phyloP scores from a whole-genome alignment of 768 basidiomycete genomes.

The Trametes elegans region DNA sequence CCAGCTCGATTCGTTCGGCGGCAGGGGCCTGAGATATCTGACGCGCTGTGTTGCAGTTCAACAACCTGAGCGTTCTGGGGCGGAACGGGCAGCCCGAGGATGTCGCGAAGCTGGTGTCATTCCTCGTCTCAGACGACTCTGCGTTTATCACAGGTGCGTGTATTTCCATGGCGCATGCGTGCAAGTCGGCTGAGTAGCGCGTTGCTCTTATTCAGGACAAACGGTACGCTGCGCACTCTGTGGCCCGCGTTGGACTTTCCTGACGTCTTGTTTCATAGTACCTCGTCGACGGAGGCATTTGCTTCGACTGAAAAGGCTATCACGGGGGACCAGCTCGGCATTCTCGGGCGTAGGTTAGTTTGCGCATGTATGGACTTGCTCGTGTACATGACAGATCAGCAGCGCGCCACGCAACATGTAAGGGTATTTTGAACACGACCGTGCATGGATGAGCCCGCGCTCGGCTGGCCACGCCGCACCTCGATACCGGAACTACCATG shows the following conservation, averaged over 20 bases:
- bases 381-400: too few relatives aligned
- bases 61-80: constrained; percentile 21
- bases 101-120: constrained; percentile 32
- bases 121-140: constrained; percentile 29
- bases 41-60: not conserved
- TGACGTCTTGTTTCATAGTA: not conserved
- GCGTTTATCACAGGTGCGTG: constrained; percentile 30
- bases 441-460: too few relatives aligned
- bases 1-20: too few relatives aligned
- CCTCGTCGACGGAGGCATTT: constrained; percentile 13
- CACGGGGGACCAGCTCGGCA: too few relatives aligned
- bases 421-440: too few relatives aligned
- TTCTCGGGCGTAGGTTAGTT: too few relatives aligned
- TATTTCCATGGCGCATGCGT: not conserved
- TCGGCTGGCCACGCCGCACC: too few relatives aligned
- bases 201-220: constrained; percentile 10
- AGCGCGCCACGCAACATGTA: too few relatives aligned
- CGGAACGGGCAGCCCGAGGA: constrained; percentile 31
- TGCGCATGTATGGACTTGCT: too few relatives aligned
- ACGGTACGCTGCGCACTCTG: not conserved
- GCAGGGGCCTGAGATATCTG: too few relatives aligned
- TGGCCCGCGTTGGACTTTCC: not conserved
- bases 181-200: too few relatives aligned
- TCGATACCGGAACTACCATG: too few relatives aligned
- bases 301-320: constrained; percentile 4